Evolutionary conservation across 805 yeast genomes (phyloP).

Genomic region (Candida corydali): DNA sequence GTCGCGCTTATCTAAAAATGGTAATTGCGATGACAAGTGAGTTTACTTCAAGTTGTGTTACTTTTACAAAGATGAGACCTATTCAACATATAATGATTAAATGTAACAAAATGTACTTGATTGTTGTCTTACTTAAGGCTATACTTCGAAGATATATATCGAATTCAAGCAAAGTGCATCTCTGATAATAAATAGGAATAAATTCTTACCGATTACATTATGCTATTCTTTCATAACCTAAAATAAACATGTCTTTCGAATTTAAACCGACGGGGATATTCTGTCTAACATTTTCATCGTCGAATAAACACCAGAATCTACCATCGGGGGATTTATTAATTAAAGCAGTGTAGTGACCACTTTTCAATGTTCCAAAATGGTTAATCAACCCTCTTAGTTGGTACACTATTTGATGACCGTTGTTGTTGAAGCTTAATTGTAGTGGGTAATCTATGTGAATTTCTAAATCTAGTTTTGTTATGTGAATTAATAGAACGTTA

Average conservation of each 20-base stretch:
- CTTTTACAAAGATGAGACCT: too few species aligned
- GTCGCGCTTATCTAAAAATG: too few species aligned
- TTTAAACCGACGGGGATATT: conserved; percentile 41
- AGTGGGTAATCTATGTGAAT: conserved; percentile 55
- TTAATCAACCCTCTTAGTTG: conserved; percentile 61
- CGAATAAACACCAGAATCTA: conserved; percentile 70
- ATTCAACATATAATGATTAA: too few species aligned
- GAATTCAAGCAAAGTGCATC: too few species aligned
- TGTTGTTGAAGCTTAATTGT: conserved; percentile 42
- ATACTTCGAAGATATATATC: too few species aligned
- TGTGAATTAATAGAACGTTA: conserved; percentile 35
- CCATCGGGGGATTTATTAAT: conserved; percentile 45
- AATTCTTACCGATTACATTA: too few species aligned
- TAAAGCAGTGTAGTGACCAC: conserved; percentile 75
- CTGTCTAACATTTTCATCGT: conserved; percentile 57
- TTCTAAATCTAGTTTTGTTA: conserved; percentile 42
- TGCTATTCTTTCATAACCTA: conserved; percentile 64
- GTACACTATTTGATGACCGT: conserved; percentile 38
- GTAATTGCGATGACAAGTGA: too few species aligned
- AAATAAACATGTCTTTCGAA: conserved; percentile 61
- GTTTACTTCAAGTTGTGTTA: too few species aligned
- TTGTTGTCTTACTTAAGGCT: too few species aligned
- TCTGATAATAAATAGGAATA: too few species aligned
- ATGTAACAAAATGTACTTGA: too few species aligned
- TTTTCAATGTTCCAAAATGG: conserved; percentile 64